Base-by-base conservation (phyloP, 2,329 filamentous ascomycete species). In the Aureobasidium sp. region DNA sequence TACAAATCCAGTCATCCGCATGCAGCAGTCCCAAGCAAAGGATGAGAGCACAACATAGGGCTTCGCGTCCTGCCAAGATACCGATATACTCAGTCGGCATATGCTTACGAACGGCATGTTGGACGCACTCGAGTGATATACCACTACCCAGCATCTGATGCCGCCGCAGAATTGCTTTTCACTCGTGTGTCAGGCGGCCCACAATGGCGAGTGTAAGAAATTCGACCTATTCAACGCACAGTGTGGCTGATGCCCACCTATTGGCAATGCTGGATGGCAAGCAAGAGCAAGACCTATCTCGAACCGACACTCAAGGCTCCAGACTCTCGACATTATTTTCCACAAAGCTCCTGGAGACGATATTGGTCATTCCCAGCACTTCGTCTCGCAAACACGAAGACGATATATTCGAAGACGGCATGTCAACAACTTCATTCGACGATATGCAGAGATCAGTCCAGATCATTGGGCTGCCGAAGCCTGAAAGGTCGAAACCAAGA, bases 221-320 rank as follows among this genome's bases (percentile, higher is more conserved):
- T 12, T 58, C 55, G 31, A 48, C 14, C 3, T 48, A 29, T 15
- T 39, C 55, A 7, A 48, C 34, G 5, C 55, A 58, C 41, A 58
- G 55, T 48, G 31, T 27, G 31, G 55, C 55, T 42, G 55, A 58
- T 48, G 42, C 41, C 7, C 55, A 58, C 17, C 11, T 58, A 20
- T 12, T 58, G 9, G 55, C 55, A 8, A 27, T 58, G 9, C 20
- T 48, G n/a, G 31, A 58, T 5, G 55, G 17, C 8, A 58, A 48
- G 31, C 37, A 48, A 47, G 17, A 58, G 31, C 37, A 58, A 47
- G 17, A 58, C 29, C 15, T 9, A 14, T 1, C 6, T 15, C 31
- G 9, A 5, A 17, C 20, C 31, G 14, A 44, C 5, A 22, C 20
- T 6, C 44, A 29, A 48, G 29, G n/a, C 55, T 47, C 41, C 20